Evolutionary conservation across 306 rosid genomes (phyloP).

Genomic region (Fragaria nilgerrensis): DNA sequence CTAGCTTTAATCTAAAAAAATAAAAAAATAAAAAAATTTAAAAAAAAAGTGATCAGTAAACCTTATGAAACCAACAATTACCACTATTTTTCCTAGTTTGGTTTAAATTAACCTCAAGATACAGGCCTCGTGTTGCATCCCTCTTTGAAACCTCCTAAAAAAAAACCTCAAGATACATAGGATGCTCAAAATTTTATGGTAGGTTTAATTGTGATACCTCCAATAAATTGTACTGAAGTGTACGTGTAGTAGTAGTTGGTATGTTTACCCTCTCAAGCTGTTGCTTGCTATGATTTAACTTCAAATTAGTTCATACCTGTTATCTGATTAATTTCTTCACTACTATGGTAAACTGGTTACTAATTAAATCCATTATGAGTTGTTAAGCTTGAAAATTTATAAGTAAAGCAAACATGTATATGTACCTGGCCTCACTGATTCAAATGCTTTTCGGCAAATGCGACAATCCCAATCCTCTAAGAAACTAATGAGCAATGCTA

Average conservation of each 20-base stretch:
- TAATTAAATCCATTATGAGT: no score
- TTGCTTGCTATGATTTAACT: background rate
- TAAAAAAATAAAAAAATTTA: no score
- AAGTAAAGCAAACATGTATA: background rate
- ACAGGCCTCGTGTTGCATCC: no score
- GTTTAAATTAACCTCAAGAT: no score
- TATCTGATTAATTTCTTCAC: background rate
- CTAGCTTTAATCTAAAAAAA: background rate
- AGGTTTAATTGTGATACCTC: background rate
- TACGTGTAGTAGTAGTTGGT: background rate
- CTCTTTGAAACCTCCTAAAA: no score
- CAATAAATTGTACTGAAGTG: background rate
- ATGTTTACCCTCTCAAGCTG: background rate
- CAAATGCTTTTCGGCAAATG: background rate
- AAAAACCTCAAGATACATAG: background rate
- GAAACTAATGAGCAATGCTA: background rate
- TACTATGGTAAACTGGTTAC: background rate
- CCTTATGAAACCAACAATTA: background rate
- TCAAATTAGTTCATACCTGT: background rate
- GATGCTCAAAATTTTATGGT: background rate
- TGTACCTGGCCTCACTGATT: conserved; percentile 19
- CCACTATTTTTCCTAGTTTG: background rate
- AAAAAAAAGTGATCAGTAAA: background rate
- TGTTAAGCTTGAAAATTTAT: background rate
- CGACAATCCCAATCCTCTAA: background rate